A percentile compares a stretch with the other conserved stretches of the same genome.
These are phyloP conservation scores for Inosperma sp. DNA, from an alignment of 768 basidiomycete species.

Conservation along the genomic window DNA sequence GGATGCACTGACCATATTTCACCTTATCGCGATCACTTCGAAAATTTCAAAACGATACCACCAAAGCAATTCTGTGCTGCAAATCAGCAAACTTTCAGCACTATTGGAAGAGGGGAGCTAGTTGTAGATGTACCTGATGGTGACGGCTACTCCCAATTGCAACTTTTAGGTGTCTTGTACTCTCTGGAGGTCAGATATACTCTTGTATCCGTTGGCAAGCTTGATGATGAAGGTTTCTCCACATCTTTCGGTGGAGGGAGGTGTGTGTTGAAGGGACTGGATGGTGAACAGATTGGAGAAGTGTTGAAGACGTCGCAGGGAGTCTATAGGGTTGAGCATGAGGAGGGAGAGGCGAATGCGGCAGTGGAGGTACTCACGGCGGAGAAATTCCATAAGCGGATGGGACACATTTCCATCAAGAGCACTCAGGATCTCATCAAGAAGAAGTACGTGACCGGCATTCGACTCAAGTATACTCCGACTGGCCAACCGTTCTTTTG, in stretches of 20 bases:
- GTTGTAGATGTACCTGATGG: slow-evolving; percentile 31
- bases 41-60: slow-evolving; percentile 14
- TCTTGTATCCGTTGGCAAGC: slow-evolving; percentile 31
- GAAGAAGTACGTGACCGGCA: not conserved
- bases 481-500: not conserved
- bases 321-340: not conserved
- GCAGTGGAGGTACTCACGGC: not conserved
- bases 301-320: slow-evolving; percentile 18
- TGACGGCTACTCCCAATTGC: slow-evolving; percentile 17
- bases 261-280: slow-evolving; percentile 21
- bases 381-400: not conserved
- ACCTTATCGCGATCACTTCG: slow-evolving; percentile 20
- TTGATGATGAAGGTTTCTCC: slow-evolving; percentile 29
- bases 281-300: slow-evolving; percentile 17
- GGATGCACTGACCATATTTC: slow-evolving; percentile 18
- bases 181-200: slow-evolving; percentile 36
- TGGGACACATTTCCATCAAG: not conserved
- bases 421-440: not conserved
- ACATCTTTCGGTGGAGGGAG: slow-evolving; percentile 26
- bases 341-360: not conserved
- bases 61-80: slow-evolving; percentile 16
- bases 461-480: not conserved
- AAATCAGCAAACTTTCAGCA: slow-evolving; percentile 29
- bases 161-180: slow-evolving; percentile 34
- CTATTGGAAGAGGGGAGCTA: slow-evolving; percentile 27